phyloP scores from a whole-genome alignment of 208 protist species.

The Leishmania martiniquensis region DNA sequence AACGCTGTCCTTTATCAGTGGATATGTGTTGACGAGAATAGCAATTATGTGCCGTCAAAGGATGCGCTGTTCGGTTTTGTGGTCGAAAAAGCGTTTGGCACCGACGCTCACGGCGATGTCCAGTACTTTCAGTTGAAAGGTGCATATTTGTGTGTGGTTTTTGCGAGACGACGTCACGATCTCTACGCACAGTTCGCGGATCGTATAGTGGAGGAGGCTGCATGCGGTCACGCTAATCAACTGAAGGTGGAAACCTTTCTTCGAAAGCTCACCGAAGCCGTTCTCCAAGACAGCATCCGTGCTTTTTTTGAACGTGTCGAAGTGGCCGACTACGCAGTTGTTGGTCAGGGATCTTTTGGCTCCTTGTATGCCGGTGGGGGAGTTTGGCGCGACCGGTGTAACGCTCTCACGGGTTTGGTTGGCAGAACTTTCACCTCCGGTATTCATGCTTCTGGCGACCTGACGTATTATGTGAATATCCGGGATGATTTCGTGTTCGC shows the following conservation, averaged over 20 bases:
- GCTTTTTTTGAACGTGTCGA: neutral
- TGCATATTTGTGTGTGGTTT: neutral
- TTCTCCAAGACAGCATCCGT: neutral
- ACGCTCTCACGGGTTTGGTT: neutral
- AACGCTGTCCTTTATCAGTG: conserved; percentile 7
- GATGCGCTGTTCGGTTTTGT: neutral
- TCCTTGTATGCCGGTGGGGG: neutral
- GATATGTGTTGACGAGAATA: neutral
- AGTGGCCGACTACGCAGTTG: neutral
- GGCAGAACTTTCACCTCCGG: neutral
- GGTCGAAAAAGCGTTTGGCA: neutral
- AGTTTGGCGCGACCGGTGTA: neutral
- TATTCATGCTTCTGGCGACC: neutral
- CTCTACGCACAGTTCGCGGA: neutral
- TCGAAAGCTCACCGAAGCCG: neutral
- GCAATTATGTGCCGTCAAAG: neutral
- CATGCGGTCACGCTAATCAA: no score
- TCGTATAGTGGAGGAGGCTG: neutral
- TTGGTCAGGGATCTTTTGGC: neutral
- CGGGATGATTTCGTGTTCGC: neutral
- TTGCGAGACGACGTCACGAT: neutral
- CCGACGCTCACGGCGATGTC: neutral
- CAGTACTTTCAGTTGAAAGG: neutral
- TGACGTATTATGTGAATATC: neutral
- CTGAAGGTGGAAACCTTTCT: neutral